A percentile compares a stretch with the other conserved stretches of the same genome.
These are phyloP conservation scores for Cryptomeria japonica DNA, from an alignment of 75 land plant genomes.

Conservation along the genomic window DNA sequence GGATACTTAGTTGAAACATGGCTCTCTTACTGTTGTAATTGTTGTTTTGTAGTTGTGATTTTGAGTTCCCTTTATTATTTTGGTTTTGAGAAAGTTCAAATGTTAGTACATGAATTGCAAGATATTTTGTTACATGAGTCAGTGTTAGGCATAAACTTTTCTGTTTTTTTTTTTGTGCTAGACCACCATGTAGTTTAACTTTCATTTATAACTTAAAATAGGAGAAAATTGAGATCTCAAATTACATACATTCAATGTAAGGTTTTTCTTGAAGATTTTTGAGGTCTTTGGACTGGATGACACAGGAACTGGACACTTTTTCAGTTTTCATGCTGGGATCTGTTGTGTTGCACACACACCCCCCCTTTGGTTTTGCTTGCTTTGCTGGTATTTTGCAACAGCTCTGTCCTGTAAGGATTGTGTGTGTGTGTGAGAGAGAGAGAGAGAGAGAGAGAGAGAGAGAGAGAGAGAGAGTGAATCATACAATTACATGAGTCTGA, in stretches of 20 bases:
- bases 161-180: background rate
- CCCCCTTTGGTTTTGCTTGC: no score
- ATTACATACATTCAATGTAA: background rate
- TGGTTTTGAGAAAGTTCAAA: constrained; percentile 1
- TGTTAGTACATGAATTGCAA: background rate
- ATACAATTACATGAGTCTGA: no score
- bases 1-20: background rate
- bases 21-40: background rate
- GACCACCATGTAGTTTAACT: background rate
- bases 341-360: no score
- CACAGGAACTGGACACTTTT: background rate
- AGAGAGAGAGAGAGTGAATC: no score
- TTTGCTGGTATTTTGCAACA: no score
- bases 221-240: background rate
- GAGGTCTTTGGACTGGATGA: background rate
- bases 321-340: background rate
- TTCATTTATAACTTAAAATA: background rate
- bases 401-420: no score
- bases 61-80: background rate
- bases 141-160: background rate
- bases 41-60: background rate
- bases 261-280: background rate
- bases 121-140: background rate
- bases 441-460: no score
- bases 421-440: no score